Evolutionary conservation across 1,139 yeast species (phyloP).

Genomic region (Debaryomycetaceae sp.): DNA sequence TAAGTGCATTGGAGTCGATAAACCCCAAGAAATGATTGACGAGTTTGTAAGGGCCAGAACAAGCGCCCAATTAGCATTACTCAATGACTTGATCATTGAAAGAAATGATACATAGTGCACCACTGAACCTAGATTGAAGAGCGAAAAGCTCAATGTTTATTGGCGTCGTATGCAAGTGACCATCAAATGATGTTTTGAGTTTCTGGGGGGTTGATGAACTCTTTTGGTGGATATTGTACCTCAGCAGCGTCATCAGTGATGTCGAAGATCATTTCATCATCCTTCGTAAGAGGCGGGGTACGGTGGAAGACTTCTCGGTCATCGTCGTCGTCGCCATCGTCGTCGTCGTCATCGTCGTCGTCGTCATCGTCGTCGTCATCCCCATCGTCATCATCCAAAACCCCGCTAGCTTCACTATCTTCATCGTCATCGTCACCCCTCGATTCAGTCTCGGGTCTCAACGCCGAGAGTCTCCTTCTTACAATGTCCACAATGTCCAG

Average conservation of each 20-base stretch:
- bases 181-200: constrained; percentile 11
- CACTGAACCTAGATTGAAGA: constrained; percentile 2
- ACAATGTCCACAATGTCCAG: constrained; percentile 80
- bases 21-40: constrained; percentile 4
- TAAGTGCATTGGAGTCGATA: constrained; percentile 4
- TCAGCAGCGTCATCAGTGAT: constrained; percentile 15
- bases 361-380: constrained; percentile 34
- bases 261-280: constrained; percentile 36
- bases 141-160: constrained; percentile 1
- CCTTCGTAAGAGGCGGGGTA: constrained; percentile 12
- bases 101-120: constrained; percentile 2
- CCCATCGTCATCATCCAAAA: constrained; percentile 34
- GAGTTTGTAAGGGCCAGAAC: constrained; percentile 4
- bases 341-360: constrained; percentile 28
- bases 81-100: constrained; percentile 5
- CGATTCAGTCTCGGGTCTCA: constrained; percentile 21
- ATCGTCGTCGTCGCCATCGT: constrained; percentile 25
- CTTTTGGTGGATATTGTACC: constrained; percentile 3
- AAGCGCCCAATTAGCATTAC: constrained; percentile 5
- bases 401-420: constrained; percentile 31
- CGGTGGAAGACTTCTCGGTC: no score
- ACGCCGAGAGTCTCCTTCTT: constrained; percentile 45
- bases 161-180: not conserved
- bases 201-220: constrained; percentile 8
- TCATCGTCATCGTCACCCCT: constrained; percentile 22